Base-by-base conservation (phyloP, 163 green algal species). In the Chlamydomonas reinhardtii region DNA sequence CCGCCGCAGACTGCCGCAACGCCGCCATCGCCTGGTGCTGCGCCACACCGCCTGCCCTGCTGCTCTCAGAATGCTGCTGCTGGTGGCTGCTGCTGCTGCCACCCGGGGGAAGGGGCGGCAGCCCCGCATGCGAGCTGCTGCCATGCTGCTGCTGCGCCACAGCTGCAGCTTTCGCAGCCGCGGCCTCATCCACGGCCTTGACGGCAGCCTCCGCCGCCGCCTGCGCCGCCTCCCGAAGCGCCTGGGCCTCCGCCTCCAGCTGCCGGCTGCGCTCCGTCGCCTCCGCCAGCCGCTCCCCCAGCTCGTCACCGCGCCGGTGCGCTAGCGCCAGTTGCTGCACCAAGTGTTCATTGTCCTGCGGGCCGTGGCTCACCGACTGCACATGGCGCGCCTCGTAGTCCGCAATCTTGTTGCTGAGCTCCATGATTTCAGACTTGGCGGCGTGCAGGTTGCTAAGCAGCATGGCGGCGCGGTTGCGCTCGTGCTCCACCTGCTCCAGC, bases 401-500 rank as follows among this genome's bases (percentile, higher is more conserved):
- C 1, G 66, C 65, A 20, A 90, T 48, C 70, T 71, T 65, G 43
- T 81, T 64, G 43, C 59, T 77, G 48, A 91, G 68, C 32, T 85
- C 78, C 32, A 84, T 82, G 82, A 90, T 82, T 70, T 91, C 85
- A 15, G 75, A 77, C 71, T 92, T 79, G 37, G 86, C 89, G 20
- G 85, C 82, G 2, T 89, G 69, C 20, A 93, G 70, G 65, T 78
- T 84, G 88, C 84, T 84, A 25, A 88, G 54, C 72, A 92, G 76
- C 35, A 71, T 32, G 15, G 82, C 56, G 31, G 66, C 78, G 64
- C 77, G 82, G 72, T 82, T 73, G 39, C 91, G 87, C 74, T 94
- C 92, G 54, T 87, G 62, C 34, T 94, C 86, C 37, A 94, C 29
- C 69, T 91, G 88, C 35, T 91, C 62, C 65, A 91, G 82, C 69